phyloP scores from a whole-genome alignment of 495 filamentous ascomycete genomes.

The Penicillium cosmopolitanum region DNA sequence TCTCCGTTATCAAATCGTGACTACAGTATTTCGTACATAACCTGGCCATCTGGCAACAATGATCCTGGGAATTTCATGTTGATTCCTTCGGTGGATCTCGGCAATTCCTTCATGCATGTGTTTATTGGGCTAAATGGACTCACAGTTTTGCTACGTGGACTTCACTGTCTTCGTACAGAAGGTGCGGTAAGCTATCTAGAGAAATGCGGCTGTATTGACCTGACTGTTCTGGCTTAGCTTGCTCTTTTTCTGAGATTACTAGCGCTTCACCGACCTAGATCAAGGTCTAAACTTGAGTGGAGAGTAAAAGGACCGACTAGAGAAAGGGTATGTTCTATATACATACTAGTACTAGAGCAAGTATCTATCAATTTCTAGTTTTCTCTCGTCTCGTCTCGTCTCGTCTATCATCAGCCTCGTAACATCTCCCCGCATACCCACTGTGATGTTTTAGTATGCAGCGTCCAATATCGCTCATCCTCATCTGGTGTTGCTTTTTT shows the following conservation, averaged over 20 bases:
- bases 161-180: too few relatives aligned
- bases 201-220: too few relatives aligned
- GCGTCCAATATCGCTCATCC: constrained; percentile 55
- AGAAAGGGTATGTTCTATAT: too few relatives aligned
- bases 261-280: too few relatives aligned
- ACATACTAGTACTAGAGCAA: too few relatives aligned
- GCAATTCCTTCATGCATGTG: neutral
- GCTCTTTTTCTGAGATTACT: too few relatives aligned
- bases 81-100: constrained; percentile 2
- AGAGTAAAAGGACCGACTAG: too few relatives aligned
- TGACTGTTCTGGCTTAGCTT: too few relatives aligned
- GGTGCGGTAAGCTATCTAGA: too few relatives aligned
- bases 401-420: neutral
- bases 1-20: neutral
- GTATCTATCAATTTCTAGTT: neutral
- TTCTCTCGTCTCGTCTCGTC: neutral
- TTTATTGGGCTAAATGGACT: too few relatives aligned
- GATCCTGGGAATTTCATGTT: constrained; percentile 2
- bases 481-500: constrained; percentile 33
- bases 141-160: too few relatives aligned
- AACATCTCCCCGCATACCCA: constrained; percentile 66
- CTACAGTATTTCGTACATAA: neutral
- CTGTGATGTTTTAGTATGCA: constrained; percentile 73
- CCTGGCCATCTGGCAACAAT: neutral
- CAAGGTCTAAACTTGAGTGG: too few relatives aligned